phyloP scores from a whole-genome alignment of 805 yeast genomes.

The Starmerella kuoi region DNA sequence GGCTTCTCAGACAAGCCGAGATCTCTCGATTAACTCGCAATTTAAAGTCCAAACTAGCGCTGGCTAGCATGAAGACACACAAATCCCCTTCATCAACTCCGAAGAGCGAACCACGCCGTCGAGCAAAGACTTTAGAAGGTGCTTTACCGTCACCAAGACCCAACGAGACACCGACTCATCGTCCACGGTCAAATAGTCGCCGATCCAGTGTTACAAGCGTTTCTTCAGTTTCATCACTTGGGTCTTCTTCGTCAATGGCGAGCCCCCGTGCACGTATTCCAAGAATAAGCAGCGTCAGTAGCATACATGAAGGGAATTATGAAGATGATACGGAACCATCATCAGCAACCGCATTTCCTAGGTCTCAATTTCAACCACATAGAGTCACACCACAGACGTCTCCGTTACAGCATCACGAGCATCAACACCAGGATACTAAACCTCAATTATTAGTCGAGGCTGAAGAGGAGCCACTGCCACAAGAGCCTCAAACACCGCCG shows the following conservation, averaged over 20 bases:
- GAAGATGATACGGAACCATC: not conserved
- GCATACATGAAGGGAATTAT: slow-evolving; percentile 5
- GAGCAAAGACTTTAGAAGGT: slow-evolving; percentile 23
- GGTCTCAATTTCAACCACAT: not conserved
- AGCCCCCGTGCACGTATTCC: slow-evolving; percentile 13
- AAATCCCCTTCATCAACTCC: slow-evolving; percentile 9
- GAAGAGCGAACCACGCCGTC: slow-evolving; percentile 3
- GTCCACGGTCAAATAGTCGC: slow-evolving; percentile 3
- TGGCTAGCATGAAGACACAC: slow-evolving; percentile 33
- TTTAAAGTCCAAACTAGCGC: slow-evolving; percentile 33
- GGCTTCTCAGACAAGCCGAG: slow-evolving; percentile 34
- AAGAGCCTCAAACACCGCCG: slow-evolving; percentile 19
- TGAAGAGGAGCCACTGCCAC: slow-evolving; percentile 12
- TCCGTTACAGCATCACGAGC: not conserved
- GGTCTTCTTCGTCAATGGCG: slow-evolving; percentile 1
- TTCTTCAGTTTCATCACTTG: slow-evolving; percentile 3
- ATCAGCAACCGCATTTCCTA: not conserved
- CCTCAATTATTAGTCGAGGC: not conserved
- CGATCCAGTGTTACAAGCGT: slow-evolving; percentile 11
- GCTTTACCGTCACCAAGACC: slow-evolving; percentile 16
- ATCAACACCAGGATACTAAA: not conserved
- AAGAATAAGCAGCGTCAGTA: slow-evolving; percentile 10
- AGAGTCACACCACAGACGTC: not conserved
- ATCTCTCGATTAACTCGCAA: slow-evolving; percentile 33
- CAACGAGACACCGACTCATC: slow-evolving; percentile 2